These are phyloP conservation scores for Bidens hawaiensis DNA, from an alignment of 140 eudicot genomes.

Conservation along the genomic window DNA sequence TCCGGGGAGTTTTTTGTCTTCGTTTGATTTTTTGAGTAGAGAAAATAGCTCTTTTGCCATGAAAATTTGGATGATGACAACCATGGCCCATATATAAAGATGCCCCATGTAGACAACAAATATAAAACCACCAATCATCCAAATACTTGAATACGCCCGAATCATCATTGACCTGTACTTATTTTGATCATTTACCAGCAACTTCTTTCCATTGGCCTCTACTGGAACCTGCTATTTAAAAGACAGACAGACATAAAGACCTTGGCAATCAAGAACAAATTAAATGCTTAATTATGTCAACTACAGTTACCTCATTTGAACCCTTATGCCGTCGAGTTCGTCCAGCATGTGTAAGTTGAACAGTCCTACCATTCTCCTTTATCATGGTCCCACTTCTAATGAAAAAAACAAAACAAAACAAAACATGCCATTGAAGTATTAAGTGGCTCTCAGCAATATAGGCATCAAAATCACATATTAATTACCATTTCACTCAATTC, in stretches of 20 bases:
- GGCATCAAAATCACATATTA: too few relatives aligned
- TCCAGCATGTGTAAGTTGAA: slow-evolving; percentile 44
- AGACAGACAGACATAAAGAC: slow-evolving; percentile 1
- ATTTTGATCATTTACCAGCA: slow-evolving; percentile 65
- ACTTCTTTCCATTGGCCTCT: slow-evolving; percentile 53
- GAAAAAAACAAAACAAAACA: too few relatives aligned
- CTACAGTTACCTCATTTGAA: slow-evolving; percentile 59
- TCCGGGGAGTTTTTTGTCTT: slow-evolving; percentile 86
- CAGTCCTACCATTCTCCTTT: slow-evolving; percentile 47
- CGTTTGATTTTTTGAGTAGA: slow-evolving; percentile 66
- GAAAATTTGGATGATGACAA: slow-evolving; percentile 80
- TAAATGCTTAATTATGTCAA: too few relatives aligned
- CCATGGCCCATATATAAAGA: slow-evolving; percentile 98
- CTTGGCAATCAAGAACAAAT: too few relatives aligned
- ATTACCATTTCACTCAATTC: too few relatives aligned
- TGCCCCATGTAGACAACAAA: slow-evolving; percentile 90
- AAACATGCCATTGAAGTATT: too few relatives aligned
- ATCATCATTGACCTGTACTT: slow-evolving; percentile 86
- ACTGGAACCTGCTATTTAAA: slow-evolving; percentile 48
- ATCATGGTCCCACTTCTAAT: slow-evolving; percentile 54
- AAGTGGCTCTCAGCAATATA: too few relatives aligned
- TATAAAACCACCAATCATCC: slow-evolving; percentile 98
- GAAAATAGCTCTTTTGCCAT: slow-evolving; percentile 93
- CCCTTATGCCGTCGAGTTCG: slow-evolving; percentile 63
- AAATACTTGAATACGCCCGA: slow-evolving; percentile 74